Evolutionary conservation across 1,139 yeast species (phyloP).

Genomic region (Lodderomyces orthopsilosis): DNA sequence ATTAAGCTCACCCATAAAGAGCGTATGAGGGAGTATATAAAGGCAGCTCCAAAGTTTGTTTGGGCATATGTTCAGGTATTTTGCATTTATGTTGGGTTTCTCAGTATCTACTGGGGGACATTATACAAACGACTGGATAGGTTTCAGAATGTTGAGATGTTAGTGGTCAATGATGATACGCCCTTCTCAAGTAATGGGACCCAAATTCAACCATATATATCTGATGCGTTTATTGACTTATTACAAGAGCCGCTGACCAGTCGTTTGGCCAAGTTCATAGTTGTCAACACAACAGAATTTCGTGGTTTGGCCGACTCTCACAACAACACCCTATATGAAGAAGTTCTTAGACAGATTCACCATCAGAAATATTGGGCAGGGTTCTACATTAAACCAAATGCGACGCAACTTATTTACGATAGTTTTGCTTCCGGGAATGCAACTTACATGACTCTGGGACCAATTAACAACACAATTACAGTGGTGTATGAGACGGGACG

Average conservation of each 20-base stretch:
- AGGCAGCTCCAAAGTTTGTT: conserved; percentile 9
- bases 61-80: conserved; percentile 11
- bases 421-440: conserved; percentile 28
- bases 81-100: conserved; percentile 26
- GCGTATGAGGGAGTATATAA: conserved; percentile 9
- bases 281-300: conserved; percentile 27
- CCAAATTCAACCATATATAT: conserved; percentile 27
- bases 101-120: conserved; percentile 64
- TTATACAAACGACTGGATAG: conserved; percentile 41
- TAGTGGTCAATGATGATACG: conserved; percentile 48
- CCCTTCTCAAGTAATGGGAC: conserved; percentile 20
- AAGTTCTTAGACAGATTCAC: conserved; percentile 38
- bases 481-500: conserved; percentile 40
- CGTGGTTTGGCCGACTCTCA: conserved; percentile 27
- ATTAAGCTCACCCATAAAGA: conserved; percentile 6
- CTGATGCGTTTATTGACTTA: conserved; percentile 27
- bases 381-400: conserved; percentile 43
- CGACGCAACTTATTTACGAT: conserved; percentile 34
- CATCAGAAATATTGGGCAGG: conserved; percentile 56
- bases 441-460: conserved; percentile 15
- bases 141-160: conserved; percentile 37
- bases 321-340: conserved; percentile 31
- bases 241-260: conserved; percentile 16
- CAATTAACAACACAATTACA: conserved; percentile 24
- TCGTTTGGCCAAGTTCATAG: conserved; percentile 39